These are phyloP conservation scores for Xylariaceae sp. DNA, from an alignment of 2,329 filamentous ascomycete species.

Conservation along the genomic window DNA sequence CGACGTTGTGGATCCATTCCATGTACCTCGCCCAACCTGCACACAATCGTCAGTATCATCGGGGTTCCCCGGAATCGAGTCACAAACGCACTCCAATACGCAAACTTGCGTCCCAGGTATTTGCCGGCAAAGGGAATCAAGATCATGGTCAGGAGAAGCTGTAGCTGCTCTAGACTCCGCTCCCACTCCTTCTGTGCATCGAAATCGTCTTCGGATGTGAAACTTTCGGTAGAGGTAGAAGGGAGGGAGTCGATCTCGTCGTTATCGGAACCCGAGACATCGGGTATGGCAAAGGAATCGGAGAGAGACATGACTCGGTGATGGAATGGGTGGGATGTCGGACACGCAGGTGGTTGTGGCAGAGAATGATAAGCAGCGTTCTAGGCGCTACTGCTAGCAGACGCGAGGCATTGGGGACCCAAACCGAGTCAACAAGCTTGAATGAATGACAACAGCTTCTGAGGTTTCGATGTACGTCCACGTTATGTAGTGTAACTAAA, in stretches of 20 bases:
- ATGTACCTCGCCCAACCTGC: conserved; percentile 91
- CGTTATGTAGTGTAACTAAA: neutral
- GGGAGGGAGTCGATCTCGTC: conserved; percentile 67
- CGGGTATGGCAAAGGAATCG: conserved; percentile 57
- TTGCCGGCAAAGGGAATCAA: conserved; percentile 92
- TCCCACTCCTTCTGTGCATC: conserved; percentile 97
- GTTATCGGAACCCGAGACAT: conserved; percentile 51
- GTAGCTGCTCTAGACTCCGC: conserved; percentile 88
- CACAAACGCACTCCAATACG: conserved; percentile 82
- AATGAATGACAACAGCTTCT: conserved; percentile 4
- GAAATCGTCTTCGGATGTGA: conserved; percentile 63
- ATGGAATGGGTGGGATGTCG: conserved; percentile 30
- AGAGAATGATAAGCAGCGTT: conserved; percentile 17
- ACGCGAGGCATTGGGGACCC: conserved; percentile 29
- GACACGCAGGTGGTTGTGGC: conserved; percentile 13
- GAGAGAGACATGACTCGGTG: conserved; percentile 40
- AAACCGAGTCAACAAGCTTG: conserved; percentile 3
- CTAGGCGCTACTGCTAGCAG: conserved; percentile 30
- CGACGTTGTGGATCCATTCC: conserved; percentile 87
- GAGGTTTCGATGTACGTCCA: too few relatives aligned
- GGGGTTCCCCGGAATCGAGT: neutral
- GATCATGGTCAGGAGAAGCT: conserved; percentile 92
- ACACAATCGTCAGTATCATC: conserved; percentile 14
- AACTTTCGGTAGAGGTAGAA: conserved; percentile 57
- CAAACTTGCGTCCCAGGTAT: conserved; percentile 91